phyloP scores from a whole-genome alignment of 768 basidiomycete species.

The Calocybe cyanea region DNA sequence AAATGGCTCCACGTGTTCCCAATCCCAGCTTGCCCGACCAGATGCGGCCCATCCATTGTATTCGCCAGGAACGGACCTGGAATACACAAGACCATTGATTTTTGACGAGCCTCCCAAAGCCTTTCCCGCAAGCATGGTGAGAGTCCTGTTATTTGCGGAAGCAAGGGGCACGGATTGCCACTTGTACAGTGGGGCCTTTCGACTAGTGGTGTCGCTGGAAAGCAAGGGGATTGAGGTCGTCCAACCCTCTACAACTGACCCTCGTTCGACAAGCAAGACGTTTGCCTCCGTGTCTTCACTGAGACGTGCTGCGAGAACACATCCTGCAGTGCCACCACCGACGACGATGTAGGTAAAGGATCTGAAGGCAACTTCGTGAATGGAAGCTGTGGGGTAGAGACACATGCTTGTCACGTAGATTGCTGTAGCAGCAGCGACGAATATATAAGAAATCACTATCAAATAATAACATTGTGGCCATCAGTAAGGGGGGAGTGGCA shows the following conservation, averaged over 20 bases:
- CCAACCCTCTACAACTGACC: conserved; percentile 26
- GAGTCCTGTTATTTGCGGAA: conserved; percentile 5
- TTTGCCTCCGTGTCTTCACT: conserved; percentile 23
- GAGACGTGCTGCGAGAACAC: conserved; percentile 34
- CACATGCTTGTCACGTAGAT: neutral
- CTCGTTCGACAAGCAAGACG: conserved; percentile 34
- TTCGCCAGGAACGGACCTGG: conserved; percentile 23
- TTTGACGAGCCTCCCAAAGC: conserved; percentile 26
- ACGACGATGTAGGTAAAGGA: conserved; percentile 1
- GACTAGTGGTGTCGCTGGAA: conserved; percentile 21
- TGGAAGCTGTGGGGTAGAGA: neutral
- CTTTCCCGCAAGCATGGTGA: conserved; percentile 21
- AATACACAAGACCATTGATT: conserved; percentile 27
- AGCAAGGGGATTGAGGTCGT: conserved; percentile 27
- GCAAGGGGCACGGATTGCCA: conserved; percentile 15
- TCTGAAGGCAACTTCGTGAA: neutral
- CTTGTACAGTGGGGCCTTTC: conserved; percentile 15
- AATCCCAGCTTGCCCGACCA: conserved; percentile 26
- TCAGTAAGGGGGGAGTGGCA: too few relatives aligned
- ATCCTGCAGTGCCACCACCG: conserved; percentile 36
- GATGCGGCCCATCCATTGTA: conserved; percentile 23
- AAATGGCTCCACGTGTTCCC: conserved; percentile 16
- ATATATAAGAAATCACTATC: too few relatives aligned
- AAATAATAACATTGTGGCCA: too few relatives aligned
- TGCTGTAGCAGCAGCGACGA: too few relatives aligned